Conservation (phyloP, 208 protist species). For the Leishmania martiniquensis region DNA sequence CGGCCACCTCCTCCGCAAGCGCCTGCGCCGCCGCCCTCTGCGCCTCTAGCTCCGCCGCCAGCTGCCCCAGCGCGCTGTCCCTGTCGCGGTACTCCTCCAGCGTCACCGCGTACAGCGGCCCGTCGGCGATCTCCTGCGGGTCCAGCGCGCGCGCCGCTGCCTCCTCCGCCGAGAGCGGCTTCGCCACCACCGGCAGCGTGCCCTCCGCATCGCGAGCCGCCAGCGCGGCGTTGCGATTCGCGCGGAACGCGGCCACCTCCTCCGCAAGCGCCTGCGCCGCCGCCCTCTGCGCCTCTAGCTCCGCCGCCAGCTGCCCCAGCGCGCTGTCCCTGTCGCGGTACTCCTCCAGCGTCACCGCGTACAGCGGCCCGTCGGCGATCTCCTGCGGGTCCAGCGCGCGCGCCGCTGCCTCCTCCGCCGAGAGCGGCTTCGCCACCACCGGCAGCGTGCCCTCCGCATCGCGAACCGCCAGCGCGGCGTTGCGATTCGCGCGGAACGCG, state of each 20-base stretch:
- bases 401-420: conserved; percentile 24
- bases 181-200: no score
- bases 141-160: conserved; percentile 8
- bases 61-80: not conserved
- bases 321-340: conserved; percentile 12
- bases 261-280: conserved; percentile 3
- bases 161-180: no score
- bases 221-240: no score
- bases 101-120: no score
- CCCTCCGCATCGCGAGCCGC: no score
- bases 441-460: conserved; percentile 33
- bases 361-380: conserved; percentile 30
- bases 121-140: conserved; percentile 8
- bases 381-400: conserved; percentile 20
- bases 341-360: conserved; percentile 30
- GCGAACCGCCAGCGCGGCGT: conserved; percentile 27
- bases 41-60: not conserved
- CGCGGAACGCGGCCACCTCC: conserved; percentile 1
- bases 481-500: conserved; percentile 25
- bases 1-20: conserved; percentile 7
- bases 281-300: not conserved
- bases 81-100: conserved; percentile 14
- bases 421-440: conserved; percentile 15
- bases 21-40: conserved; percentile 3
- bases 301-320: conserved; percentile 9